These are phyloP conservation scores for Schizothecium vesticola DNA, from an alignment of 495 filamentous ascomycete genomes.

Conservation along the genomic window DNA sequence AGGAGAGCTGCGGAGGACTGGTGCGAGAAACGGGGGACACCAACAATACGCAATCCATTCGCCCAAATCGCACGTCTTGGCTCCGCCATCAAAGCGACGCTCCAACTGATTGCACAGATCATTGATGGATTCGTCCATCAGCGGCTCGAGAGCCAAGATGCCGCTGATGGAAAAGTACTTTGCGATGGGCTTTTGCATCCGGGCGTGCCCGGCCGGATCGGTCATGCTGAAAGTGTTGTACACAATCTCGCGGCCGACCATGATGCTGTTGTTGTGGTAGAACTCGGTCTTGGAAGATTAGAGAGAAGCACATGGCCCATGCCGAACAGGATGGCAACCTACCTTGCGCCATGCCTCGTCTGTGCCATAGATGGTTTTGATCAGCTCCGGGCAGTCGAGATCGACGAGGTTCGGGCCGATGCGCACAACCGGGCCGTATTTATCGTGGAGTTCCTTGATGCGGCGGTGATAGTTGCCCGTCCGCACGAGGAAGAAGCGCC, in stretches of 20 bases:
- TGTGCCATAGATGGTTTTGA: conserved; percentile 21
- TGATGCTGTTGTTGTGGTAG: conserved; percentile 29
- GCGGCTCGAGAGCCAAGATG: conserved; percentile 27
- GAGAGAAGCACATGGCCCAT: no score
- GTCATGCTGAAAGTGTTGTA: conserved; percentile 35
- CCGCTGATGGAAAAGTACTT: conserved; percentile 32
- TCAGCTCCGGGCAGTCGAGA: conserved; percentile 28
- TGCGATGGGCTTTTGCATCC: conserved; percentile 30
- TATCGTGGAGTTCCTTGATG: conserved; percentile 27
- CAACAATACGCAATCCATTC: conserved; percentile 23
- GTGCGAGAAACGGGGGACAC: no score
- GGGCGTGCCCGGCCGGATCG: conserved; percentile 24
- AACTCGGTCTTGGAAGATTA: conserved; percentile 39
- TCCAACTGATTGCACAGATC: conserved; percentile 16
- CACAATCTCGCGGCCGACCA: conserved; percentile 30
- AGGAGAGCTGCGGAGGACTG: not conserved
- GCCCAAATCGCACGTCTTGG: conserved; percentile 16
- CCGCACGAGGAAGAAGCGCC: conserved; percentile 17
- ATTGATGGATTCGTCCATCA: conserved; percentile 26
- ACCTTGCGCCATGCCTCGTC: conserved; percentile 8
- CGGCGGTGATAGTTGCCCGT: conserved; percentile 14
- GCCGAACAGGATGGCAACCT: no score
- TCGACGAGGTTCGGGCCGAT: conserved; percentile 36
- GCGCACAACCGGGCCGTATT: conserved; percentile 36
- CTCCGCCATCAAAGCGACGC: conserved; percentile 6